phyloP scores from a whole-genome alignment of 2,329 filamentous ascomycete genomes.

The Coniochaeta sp. region DNA sequence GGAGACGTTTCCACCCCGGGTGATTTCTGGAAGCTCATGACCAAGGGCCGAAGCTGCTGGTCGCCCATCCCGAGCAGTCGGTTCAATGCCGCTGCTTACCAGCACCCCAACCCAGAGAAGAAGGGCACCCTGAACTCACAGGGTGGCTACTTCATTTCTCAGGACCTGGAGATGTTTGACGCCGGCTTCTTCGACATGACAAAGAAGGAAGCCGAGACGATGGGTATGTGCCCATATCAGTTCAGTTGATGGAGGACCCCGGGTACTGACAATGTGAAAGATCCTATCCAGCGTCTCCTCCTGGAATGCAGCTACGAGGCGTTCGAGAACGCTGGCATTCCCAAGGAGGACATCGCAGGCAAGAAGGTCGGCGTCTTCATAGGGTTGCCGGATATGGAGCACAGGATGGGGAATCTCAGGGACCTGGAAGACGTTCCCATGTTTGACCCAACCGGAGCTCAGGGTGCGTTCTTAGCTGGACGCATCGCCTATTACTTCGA shows the following conservation, averaged over 20 bases:
- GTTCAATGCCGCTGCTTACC: constrained; percentile 24
- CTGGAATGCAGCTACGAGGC: constrained; percentile 27
- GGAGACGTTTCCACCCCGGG: constrained; percentile 20
- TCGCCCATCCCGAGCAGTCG: constrained; percentile 21
- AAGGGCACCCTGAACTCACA: constrained; percentile 24
- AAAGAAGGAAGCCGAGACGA: constrained; percentile 24
- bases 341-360: constrained; percentile 9
- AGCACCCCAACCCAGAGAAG: constrained; percentile 25
- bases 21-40: constrained; percentile 24
- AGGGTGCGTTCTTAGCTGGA: constrained; percentile 11
- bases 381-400: constrained; percentile 7
- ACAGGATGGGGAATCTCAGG: constrained; percentile 11
- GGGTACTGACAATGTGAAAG: not conserved
- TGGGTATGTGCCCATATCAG: constrained; percentile 12
- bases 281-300: constrained; percentile 20
- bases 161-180: constrained; percentile 22
- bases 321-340: constrained; percentile 13
- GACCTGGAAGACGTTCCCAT: constrained; percentile 15
- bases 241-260: not conserved
- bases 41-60: constrained; percentile 20
- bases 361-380: constrained; percentile 10
- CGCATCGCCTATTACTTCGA: constrained; percentile 17
- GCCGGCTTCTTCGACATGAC: constrained; percentile 29
- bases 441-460: constrained; percentile 17
- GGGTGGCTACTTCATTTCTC: constrained; percentile 24